phyloP scores from a whole-genome alignment of 352 stramenopile genomes.

The Phytophthora vignae region DNA sequence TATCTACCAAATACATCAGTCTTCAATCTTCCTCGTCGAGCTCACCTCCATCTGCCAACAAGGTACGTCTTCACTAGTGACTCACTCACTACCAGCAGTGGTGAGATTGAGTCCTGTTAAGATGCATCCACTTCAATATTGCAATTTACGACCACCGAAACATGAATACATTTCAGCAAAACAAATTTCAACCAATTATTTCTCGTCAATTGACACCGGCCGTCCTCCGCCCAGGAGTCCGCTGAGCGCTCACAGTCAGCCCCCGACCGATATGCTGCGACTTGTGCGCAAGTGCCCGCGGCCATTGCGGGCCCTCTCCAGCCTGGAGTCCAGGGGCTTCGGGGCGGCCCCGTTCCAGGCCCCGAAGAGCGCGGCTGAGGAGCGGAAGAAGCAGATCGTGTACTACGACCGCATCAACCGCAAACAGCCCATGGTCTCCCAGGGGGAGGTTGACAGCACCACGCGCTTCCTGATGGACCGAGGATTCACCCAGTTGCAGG shows the following conservation, averaged over 20 bases:
- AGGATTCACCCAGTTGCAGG: conserved; percentile 41
- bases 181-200: not conserved
- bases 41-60: too few species aligned
- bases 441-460: conserved; percentile 37
- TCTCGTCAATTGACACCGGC: not conserved
- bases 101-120: too few species aligned
- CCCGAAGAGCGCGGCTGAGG: not conserved
- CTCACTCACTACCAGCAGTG: too few species aligned
- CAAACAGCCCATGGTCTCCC: conserved; percentile 41
- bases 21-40: too few species aligned
- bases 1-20: too few species aligned
- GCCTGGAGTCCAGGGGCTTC: conserved; percentile 5
- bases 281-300: not conserved
- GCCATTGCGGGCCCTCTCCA: conserved; percentile 10
- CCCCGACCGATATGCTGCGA: conserved; percentile 14
- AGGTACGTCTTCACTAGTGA: too few species aligned
- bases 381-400: conserved; percentile 16
- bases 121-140: not conserved
- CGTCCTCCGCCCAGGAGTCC: too few species aligned
- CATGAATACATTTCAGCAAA: not conserved
- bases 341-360: conserved; percentile 8
- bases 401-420: conserved; percentile 52
- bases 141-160: not conserved
- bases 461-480: conserved; percentile 40
- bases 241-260: not conserved